Evolutionary conservation across 148 eudicot species (phyloP), one percentile per base, ranked within the genome.

Genomic region (Polygonum aviculare): DNA sequence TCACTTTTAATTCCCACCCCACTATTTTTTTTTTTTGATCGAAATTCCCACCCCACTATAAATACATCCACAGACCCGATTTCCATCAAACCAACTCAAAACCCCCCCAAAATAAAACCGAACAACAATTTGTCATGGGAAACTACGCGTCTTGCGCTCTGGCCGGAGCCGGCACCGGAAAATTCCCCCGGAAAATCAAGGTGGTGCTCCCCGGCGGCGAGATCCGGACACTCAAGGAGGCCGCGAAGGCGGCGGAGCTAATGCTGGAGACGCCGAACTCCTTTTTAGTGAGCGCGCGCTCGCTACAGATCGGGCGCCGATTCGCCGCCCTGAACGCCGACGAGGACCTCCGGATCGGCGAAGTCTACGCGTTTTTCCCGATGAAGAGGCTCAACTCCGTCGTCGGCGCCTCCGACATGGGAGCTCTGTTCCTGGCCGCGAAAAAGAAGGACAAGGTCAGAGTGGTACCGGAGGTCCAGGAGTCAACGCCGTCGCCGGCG

Each of bases 141-240:
- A 95, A 95, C 75, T 92, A 87, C 74, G 77, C 85, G 40, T 92
- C 98, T 0, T 92, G 98, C 76, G 84, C 93, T 0, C 48, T 94
- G 4, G 38, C 85, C 79, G 67, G 79, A 38, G 18, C 78, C 62
- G 15, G 16, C 0, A 22, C 44, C 62, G 79, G 79, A 3, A 88
- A 60, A 22, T 75, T 8, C n/a, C 78, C 62, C 67, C 79, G 80
- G 31, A 77, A 80, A 1, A 78, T 84, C 0, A 89, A 78, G 71
- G 97, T 95, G 0, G 75, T 95, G 7, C 83, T 89, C 21, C 97
- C 97, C 2, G 72, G 82, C 0, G 94, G 98, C 3, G 97, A 95
- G 74, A 83, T 95, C 26, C 88, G 83, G 18, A 83, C 80, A 7
- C 80, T 90, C 75, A 33, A 82, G 18, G 79, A 89, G 51, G 83